phyloP scores from a whole-genome alignment of 352 stramenopile genomes.

The Poterioochromonas sp. region DNA sequence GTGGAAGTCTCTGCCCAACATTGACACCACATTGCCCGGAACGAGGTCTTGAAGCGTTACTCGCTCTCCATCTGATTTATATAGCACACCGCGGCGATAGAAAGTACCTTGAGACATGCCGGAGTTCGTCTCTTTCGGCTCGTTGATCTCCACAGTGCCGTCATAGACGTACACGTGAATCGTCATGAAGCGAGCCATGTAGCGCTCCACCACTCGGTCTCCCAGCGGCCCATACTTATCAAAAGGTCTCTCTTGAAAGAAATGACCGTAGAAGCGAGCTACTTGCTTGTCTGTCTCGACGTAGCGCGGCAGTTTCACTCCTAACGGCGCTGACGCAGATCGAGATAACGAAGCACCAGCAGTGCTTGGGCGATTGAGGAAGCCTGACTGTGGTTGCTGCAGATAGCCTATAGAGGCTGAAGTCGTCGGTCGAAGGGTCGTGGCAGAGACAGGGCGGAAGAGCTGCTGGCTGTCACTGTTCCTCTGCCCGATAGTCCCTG shows the following conservation, averaged over 20 bases:
- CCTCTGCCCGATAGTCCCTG: too few species aligned
- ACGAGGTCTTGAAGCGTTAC: constrained; percentile 61
- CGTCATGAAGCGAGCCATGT: not conserved
- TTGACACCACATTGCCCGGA: constrained; percentile 23
- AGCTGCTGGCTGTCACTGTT: not conserved
- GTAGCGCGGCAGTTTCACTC: constrained; percentile 17
- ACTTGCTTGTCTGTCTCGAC: constrained; percentile 44
- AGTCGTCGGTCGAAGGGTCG: not conserved
- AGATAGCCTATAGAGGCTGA: not conserved
- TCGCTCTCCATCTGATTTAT: constrained; percentile 70
- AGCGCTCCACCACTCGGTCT: constrained; percentile 63
- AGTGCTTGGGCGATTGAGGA: not conserved
- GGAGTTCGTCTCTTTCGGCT: constrained; percentile 63
- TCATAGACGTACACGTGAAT: constrained; percentile 50
- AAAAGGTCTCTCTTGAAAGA: constrained; percentile 66
- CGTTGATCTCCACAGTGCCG: constrained; percentile 74
- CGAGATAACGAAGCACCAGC: too few species aligned
- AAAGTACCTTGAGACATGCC: constrained; percentile 66
- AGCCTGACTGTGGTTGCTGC: not conserved
- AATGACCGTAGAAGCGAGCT: constrained; percentile 71
- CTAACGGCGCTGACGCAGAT: not conserved
- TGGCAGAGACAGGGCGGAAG: not conserved
- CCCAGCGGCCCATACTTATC: constrained; percentile 61
- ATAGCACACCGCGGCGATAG: constrained; percentile 56
- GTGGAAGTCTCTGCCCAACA: constrained; percentile 37